Conservation (phyloP, 352 stramenopile species). For the Pythium guiyangense region DNA sequence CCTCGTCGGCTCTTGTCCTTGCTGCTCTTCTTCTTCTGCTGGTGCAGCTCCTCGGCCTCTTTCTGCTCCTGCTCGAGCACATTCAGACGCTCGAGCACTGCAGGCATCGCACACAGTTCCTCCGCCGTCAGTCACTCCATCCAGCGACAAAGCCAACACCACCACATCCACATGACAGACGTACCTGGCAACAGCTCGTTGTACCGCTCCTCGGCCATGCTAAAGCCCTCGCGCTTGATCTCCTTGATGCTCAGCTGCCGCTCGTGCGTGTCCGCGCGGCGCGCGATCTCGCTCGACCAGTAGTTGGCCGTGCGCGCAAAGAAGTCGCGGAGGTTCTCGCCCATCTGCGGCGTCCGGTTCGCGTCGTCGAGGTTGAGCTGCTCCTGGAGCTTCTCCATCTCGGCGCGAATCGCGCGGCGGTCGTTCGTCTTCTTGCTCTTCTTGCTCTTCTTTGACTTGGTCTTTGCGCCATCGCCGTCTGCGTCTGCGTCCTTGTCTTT, state of each 20-base stretch:
- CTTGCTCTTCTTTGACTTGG: conserved; percentile 57
- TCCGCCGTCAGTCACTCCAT: too few relatives aligned
- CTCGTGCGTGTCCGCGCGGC: conserved; percentile 57
- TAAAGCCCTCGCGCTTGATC: conserved; percentile 83
- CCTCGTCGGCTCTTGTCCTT: conserved; percentile 70
- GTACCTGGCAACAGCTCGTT: conserved; percentile 75
- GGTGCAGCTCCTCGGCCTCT: conserved; percentile 69
- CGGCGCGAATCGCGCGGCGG: conserved; percentile 57
- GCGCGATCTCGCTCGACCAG: conserved; percentile 59
- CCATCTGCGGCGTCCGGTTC: conserved; percentile 70
- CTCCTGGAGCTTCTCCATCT: conserved; percentile 85
- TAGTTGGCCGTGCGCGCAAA: conserved; percentile 77
- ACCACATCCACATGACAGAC: neutral
- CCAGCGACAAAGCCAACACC: too few relatives aligned
- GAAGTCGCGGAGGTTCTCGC: conserved; percentile 84
- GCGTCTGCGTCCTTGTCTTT: conserved; percentile 38
- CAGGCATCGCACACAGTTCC: too few relatives aligned
- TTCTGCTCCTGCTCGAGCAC: conserved; percentile 75
- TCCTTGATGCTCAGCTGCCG: conserved; percentile 79
- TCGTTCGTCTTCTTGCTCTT: conserved; percentile 63
- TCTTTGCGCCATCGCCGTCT: conserved; percentile 10
- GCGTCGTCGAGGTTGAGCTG: conserved; percentile 67
- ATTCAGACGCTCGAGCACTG: conserved; percentile 79
- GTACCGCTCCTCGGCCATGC: conserved; percentile 67
- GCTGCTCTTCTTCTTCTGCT: conserved; percentile 70